Evolutionary conservation across 2,329 filamentous ascomycete genomes (phyloP).

Genomic region (Neonectria sp.): DNA sequence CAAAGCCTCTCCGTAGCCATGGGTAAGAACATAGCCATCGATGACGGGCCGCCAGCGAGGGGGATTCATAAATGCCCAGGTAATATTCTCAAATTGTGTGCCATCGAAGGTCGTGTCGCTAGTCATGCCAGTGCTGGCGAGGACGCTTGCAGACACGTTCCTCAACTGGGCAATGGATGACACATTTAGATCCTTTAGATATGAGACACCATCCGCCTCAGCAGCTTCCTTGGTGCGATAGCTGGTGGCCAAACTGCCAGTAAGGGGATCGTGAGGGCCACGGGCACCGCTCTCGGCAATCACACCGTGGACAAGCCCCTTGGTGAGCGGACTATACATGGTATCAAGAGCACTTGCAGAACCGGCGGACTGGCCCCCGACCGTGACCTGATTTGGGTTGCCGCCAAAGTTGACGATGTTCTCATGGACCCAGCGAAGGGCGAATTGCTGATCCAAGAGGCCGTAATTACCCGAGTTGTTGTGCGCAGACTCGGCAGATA

Average conservation of each 20-base stretch:
- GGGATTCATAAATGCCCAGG: constrained; percentile 16
- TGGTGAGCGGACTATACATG: constrained; percentile 16
- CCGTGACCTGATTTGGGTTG: constrained; percentile 14
- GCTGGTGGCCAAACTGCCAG: constrained; percentile 6
- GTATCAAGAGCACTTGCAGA: constrained; percentile 7
- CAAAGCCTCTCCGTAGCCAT: constrained; percentile 11
- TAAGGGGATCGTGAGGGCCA: constrained; percentile 8
- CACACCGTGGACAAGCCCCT: constrained; percentile 10
- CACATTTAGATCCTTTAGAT: neutral
- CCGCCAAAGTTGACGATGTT: constrained; percentile 23
- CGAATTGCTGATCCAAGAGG: constrained; percentile 18
- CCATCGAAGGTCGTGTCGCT: constrained; percentile 9
- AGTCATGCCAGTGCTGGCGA: neutral
- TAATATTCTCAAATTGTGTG: constrained; percentile 12
- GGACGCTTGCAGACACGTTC: neutral
- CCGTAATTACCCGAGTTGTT: constrained; percentile 17
- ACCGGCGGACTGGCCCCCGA: constrained; percentile 18
- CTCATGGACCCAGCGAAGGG: constrained; percentile 18
- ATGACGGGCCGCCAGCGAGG: constrained; percentile 10
- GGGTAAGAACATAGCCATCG: constrained; percentile 11
- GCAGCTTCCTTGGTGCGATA: constrained; percentile 1
- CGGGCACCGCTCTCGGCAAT: constrained; percentile 12
- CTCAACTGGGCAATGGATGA: constrained; percentile 6
- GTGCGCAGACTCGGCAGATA: constrained; percentile 11
- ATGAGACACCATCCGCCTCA: neutral